Base-by-base conservation (phyloP, 345 rosid species). In the Citrus trifoliata region DNA sequence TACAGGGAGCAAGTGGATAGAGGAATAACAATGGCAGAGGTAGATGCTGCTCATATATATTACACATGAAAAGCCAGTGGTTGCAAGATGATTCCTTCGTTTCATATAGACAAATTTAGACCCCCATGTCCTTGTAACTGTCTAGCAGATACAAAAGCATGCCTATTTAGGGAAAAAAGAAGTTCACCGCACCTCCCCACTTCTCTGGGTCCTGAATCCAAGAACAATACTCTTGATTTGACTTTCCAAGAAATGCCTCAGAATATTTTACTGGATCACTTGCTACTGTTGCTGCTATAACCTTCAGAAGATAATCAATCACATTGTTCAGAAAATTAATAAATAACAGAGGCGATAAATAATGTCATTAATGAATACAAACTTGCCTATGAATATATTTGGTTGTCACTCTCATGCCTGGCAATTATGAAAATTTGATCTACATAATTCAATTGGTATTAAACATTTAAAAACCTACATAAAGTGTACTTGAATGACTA, bases 171-270 rank as follows among this genome's bases (percentile, higher is more conserved):
- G 48, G 48, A 46, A 33, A 73, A 79, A 48, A 75, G 22, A 74
- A 63, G 40, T 58, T 73, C 33, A 69, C 71, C 83, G 67, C 76
- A 96, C 99, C 98, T 92, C 98, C 99, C 99, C 98, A 96, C 80
- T 96, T 96, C 80, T 93, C 95, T 0, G 95, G 82, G 81, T 91
- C 90, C 80, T 85, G 94, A 86, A 96, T 96, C 99, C 99, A 96
- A 81, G 93, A 80, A 89, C 93, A 87, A 67, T 94, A 96, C 70
- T 90, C 95, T 70, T 76, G 85, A 59, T 94, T 96, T 22, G 80
- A 80, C 87, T 89, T 96, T 73, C 92, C 98, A 66, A 94, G 95
- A 92, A 91, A 91, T 73, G 93, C 98, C 82, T 96, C 91, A n/a
- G 93, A 89, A 80, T 96, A 96, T 79, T 89, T 91, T 62, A 46